Conservation (phyloP, 331 rosid species). For the Pyrus hybrid region DNA sequence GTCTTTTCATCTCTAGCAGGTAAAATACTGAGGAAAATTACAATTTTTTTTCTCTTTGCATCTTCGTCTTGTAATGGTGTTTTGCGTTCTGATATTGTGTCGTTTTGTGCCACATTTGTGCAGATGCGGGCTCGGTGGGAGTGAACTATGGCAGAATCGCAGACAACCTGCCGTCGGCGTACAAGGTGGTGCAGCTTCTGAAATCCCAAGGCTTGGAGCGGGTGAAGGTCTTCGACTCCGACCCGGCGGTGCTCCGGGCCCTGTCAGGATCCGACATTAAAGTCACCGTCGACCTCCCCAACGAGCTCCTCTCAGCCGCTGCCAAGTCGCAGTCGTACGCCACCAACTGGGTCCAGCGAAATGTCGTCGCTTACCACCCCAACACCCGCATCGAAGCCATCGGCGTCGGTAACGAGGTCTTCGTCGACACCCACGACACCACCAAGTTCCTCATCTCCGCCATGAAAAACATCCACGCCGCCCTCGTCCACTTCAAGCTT, state of each 20-base stretch:
- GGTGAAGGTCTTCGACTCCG: conserved; percentile 81
- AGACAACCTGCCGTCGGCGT: conserved; percentile 74
- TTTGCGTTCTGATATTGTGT: neutral
- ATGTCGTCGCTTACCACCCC: too few relatives aligned
- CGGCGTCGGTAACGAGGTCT: conserved; percentile 92
- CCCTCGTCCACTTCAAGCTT: conserved; percentile 50
- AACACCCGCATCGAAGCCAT: conserved; percentile 49
- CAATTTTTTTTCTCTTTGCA: neutral
- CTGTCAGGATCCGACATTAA: conserved; percentile 59
- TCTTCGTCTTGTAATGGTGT: neutral
- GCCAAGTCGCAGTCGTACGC: too few relatives aligned
- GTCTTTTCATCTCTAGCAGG: conserved; percentile 33
- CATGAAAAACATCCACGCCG: conserved; percentile 72
- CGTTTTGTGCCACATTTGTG: neutral
- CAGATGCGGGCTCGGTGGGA: conserved; percentile 74
- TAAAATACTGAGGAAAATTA: neutral
- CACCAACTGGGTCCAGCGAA: too few relatives aligned
- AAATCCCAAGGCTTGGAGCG: conserved; percentile 50
- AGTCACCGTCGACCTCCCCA: conserved; percentile 66
- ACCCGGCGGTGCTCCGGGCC: conserved; percentile 73
- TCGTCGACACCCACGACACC: conserved; percentile 62
- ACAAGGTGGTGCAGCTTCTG: conserved; percentile 58
- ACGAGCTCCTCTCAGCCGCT: too few relatives aligned
- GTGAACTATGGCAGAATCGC: conserved; percentile 93
- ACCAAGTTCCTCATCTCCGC: conserved; percentile 76